A percentile compares a stretch with the other conserved stretches of the same genome.
These are phyloP conservation scores for Acaromyces ingoldii DNA, from an alignment of 1,284 basidiomycete species.

Conservation along the genomic window DNA sequence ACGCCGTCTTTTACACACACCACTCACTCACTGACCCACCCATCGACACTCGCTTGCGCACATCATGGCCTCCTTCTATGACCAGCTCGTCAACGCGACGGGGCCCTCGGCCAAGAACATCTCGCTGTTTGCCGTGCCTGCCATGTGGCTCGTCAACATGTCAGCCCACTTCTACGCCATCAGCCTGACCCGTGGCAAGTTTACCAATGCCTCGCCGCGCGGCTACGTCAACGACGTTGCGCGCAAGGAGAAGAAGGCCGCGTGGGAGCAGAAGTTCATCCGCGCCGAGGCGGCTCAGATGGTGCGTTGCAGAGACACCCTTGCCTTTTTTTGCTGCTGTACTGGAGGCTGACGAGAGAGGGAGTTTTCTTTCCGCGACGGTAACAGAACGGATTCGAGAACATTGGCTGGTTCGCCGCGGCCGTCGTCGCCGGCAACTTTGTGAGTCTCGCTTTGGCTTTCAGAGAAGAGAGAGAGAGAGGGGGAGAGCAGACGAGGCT, in stretches of 20 bases:
- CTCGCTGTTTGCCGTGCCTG: constrained; percentile 19
- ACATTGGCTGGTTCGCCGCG: constrained; percentile 6
- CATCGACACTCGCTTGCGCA: too few relatives aligned
- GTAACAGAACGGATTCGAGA: constrained; percentile 17
- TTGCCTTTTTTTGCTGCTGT: too few relatives aligned
- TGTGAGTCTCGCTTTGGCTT: constrained; percentile 1
- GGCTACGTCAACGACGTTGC: constrained; percentile 2
- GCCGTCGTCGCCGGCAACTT: constrained; percentile 9
- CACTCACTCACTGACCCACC: too few relatives aligned
- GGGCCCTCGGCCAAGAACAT: constrained; percentile 9
- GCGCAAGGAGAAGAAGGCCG: constrained; percentile 10
- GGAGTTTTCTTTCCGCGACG: too few relatives aligned
- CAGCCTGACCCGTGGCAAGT: background rate
- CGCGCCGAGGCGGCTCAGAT: constrained; percentile 19
- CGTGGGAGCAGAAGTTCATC: constrained; percentile 6
- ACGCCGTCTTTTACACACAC: too few relatives aligned
- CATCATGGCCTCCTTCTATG: constrained; percentile 5
- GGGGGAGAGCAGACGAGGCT: too few relatives aligned
- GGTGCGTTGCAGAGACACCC: too few relatives aligned
- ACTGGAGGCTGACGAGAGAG: too few relatives aligned
- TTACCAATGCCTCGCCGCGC: constrained; percentile 8
- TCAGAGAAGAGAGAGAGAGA: too few relatives aligned
- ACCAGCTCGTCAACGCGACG: background rate
- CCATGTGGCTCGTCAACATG: constrained; percentile 7
- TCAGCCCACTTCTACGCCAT: constrained; percentile 14